Evolutionary conservation across 139 green algal genomes (phyloP).

Genomic region (Coccomyxa sp.): DNA sequence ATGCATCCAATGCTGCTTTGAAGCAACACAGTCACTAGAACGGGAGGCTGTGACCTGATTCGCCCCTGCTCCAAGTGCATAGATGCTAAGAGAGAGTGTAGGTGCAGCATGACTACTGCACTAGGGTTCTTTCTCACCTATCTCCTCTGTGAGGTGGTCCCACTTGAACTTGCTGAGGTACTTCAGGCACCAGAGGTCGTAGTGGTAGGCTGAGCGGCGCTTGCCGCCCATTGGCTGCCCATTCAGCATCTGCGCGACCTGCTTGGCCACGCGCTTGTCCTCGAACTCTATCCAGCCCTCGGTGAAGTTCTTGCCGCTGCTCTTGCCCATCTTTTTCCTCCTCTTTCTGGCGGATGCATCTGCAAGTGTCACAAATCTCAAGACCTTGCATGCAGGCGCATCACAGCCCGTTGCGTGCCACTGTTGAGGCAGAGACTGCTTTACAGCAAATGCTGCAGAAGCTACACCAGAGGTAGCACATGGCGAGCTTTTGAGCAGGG

Average conservation of each 20-base stretch:
- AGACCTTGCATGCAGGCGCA: not conserved
- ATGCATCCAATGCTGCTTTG: not conserved
- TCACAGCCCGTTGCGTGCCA: not conserved
- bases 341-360: not conserved
- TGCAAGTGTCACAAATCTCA: not conserved
- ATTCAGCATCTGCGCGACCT: conserved; percentile 58
- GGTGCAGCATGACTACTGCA: not conserved
- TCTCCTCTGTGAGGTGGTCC: conserved; percentile 94
- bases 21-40: not conserved
- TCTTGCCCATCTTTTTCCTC: conserved; percentile 55
- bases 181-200: conserved; percentile 93
- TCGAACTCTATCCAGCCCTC: conserved; percentile 98
- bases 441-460: too few species aligned
- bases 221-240: conserved; percentile 82
- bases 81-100: too few species aligned
- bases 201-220: conserved; percentile 73
- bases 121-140: conserved; percentile 35
- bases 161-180: conserved; percentile 96
- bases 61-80: too few species aligned
- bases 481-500: too few species aligned
- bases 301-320: conserved; percentile 89
- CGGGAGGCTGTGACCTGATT: too few species aligned
- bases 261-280: conserved; percentile 86
- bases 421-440: not conserved
- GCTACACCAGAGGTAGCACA: too few species aligned